phyloP scores from a whole-genome alignment of 805 yeast genomes.

The Saccharomycopsis fibuligera region DNA sequence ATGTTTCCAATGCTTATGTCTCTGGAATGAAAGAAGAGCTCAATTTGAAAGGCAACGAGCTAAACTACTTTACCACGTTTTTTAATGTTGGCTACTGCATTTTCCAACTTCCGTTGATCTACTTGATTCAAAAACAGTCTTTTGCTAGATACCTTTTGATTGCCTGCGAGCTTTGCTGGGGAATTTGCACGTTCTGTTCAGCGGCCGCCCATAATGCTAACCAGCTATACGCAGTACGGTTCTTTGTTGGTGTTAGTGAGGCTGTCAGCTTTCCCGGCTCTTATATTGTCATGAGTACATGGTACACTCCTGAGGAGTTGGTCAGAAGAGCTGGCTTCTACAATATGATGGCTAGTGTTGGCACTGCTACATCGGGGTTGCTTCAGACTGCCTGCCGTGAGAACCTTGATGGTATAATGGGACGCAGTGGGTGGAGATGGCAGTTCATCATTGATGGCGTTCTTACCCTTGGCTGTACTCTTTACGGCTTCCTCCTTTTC shows the following conservation, averaged over 20 bases:
- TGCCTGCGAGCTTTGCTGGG: conserved; percentile 30
- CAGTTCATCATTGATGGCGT: conserved; percentile 46
- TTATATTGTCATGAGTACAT: conserved; percentile 28
- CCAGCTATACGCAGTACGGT: conserved; percentile 41
- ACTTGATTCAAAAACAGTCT: conserved; percentile 31
- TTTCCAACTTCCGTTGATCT: conserved; percentile 59
- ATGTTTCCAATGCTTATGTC: conserved; percentile 58
- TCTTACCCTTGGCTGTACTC: conserved; percentile 32
- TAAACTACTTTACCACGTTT: conserved; percentile 50
- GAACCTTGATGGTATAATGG: conserved; percentile 28
- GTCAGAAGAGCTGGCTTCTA: conserved; percentile 26
- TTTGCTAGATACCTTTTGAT: conserved; percentile 52
- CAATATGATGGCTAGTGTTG: conserved; percentile 36
- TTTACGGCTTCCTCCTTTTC: conserved; percentile 30
- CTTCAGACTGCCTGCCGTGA: conserved; percentile 26
- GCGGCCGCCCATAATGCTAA: conserved; percentile 25
- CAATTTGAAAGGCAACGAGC: conserved; percentile 46
- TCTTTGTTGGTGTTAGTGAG: conserved; percentile 22
- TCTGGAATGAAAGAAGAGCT: conserved; percentile 58
- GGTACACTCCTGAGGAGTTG: conserved; percentile 39
- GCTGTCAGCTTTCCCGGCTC: conserved; percentile 36
- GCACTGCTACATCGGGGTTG: conserved; percentile 25
- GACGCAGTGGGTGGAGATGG: conserved; percentile 46
- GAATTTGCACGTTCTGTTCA: conserved; percentile 13
- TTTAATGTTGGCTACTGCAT: conserved; percentile 54